Evolutionary conservation across 2,329 filamentous ascomycete species (phyloP), one percentile per base, ranked within the genome.

Genomic region (Mariannaea elegans): DNA sequence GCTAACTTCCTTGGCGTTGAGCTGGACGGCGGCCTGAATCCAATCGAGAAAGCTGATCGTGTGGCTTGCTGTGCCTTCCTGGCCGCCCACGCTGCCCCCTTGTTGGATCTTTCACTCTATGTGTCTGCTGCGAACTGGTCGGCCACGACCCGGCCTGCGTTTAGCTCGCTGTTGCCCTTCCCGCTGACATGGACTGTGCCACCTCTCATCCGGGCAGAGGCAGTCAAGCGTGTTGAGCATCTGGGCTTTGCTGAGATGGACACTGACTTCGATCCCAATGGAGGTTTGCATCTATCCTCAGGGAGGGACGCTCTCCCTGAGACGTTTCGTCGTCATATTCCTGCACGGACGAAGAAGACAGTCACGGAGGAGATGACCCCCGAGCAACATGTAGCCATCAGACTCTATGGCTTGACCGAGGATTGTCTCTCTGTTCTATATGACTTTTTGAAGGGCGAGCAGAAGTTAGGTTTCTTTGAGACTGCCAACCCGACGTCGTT

Each of bases 91-190:
- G 92, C 90, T n/a, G 87, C 89, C 48, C 87, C 90, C 29, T 85
- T 98, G 61, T 76, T 97, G 69, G 91, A 96, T 69, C 87, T 97
- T 57, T 94, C 89, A 50, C 89, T 98, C 68, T 98, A 96, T 76
- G 90, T 95, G 64, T 95, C 93, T 29, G 92, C 90, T 57, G 87
- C 93, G 64, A 97, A 98, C 80, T 99, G 95, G 85, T 83, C 88
- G 55, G 81, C 84, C 41, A 80, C 84, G 47, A 97, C 93, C 4
- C 88, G 93, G 14, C 91, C 93, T 2, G 90, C 92, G 34, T 97
- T 93, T 78, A 92, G 89, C 65, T 80, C 82, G 6, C 85, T 97
- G 56, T 86, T 98, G 36, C 87, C 90, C 38, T 97, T 95, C 82
- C 93, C 95, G 16, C 84, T 93, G 63, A 94, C 94, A 69, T 99